These are phyloP conservation scores for Colletotrichum eleusines DNA, from an alignment of 2,329 filamentous ascomycete genomes.

Conservation along the genomic window DNA sequence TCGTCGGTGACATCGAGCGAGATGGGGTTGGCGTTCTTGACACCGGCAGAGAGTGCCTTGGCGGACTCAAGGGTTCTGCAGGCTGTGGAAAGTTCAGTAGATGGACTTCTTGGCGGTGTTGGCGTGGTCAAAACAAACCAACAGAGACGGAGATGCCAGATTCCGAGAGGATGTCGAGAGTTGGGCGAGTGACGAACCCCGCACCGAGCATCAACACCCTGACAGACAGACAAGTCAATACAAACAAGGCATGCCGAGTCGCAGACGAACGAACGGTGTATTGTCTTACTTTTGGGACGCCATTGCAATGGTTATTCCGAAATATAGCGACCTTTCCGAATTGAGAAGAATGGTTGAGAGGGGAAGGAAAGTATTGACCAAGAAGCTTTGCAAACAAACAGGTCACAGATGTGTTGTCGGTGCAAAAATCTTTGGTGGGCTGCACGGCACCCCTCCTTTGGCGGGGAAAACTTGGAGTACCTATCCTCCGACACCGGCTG, in stretches of 20 bases:
- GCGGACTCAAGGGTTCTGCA: conserved; percentile 85
- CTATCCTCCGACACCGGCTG: conserved; percentile 3
- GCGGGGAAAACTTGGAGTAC: conserved; percentile 3
- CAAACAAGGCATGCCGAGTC: no score
- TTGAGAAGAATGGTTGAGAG: background rate
- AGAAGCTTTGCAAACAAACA: background rate
- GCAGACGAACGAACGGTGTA: background rate
- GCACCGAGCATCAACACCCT: conserved; percentile 59
- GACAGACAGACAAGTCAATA: background rate
- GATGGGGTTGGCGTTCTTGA: conserved; percentile 80
- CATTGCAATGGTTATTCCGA: background rate
- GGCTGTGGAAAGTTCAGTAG: conserved; percentile 61
- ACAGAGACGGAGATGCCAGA: conserved; percentile 72
- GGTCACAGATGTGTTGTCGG: background rate
- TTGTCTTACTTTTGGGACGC: conserved; percentile 22
- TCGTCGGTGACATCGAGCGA: conserved; percentile 86
- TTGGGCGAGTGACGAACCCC: conserved; percentile 72
- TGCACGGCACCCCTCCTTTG: background rate
- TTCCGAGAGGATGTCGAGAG: conserved; percentile 71
- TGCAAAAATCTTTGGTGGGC: background rate
- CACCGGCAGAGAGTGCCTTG: conserved; percentile 77
- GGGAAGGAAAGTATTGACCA: background rate
- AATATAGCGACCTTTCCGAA: background rate
- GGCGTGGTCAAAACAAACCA: conserved; percentile 57
- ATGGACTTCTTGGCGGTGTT: background rate